Evolutionary conservation across 1,284 basidiomycete genomes (phyloP).

Genomic region (Neonothopanus nambi): DNA sequence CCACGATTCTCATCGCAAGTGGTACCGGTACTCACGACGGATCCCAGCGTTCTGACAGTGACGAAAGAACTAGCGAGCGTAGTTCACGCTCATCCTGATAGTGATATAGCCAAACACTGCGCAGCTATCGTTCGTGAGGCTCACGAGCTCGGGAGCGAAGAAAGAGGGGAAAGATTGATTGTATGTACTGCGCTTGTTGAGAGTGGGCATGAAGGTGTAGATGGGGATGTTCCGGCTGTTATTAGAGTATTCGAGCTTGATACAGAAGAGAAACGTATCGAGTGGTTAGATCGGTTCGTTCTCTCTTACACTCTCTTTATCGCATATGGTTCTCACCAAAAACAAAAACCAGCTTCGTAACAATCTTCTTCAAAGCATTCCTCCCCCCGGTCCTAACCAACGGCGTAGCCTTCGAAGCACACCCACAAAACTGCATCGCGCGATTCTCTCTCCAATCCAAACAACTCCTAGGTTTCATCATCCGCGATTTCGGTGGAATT

Average conservation of each 20-base stretch:
- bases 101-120: conserved; percentile 52
- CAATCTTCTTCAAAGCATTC: conserved; percentile 49
- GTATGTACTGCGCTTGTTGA: conserved; percentile 56
- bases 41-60: conserved; percentile 53
- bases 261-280: conserved; percentile 44
- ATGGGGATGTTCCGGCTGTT: conserved; percentile 43
- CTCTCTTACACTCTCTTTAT: too few relatives aligned
- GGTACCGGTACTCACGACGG: conserved; percentile 63
- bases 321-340: background rate
- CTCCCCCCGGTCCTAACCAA: conserved; percentile 50
- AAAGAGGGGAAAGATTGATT: conserved; percentile 47
- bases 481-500: conserved; percentile 56
- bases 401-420: conserved; percentile 55
- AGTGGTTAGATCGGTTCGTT: conserved; percentile 48
- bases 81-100: conserved; percentile 43
- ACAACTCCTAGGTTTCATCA: conserved; percentile 48
- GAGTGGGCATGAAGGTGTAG: conserved; percentile 44
- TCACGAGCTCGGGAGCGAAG: conserved; percentile 46
- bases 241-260: conserved; percentile 48
- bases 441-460: conserved; percentile 46
- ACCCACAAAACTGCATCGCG: conserved; percentile 55
- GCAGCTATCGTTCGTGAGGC: conserved; percentile 51
- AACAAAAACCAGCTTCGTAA: conserved; percentile 38
- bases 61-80: conserved; percentile 52
- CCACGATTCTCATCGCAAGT: conserved; percentile 59